Conservation (phyloP, 805 yeast genomes). For the Tetrapisispora iriomotensis region DNA sequence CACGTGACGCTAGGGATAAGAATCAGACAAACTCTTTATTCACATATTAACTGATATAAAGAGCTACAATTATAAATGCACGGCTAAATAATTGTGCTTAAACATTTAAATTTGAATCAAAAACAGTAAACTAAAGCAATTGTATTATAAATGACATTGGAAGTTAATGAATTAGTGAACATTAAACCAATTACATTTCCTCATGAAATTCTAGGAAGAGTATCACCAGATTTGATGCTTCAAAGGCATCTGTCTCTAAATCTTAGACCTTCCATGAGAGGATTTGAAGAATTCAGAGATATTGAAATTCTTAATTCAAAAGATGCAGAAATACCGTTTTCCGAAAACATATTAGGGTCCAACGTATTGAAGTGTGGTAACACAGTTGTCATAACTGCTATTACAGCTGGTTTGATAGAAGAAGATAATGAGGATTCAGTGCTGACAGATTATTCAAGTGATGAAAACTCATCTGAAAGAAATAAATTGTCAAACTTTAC, state of each 20-base stretch:
- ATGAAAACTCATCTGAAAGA: too few relatives aligned
- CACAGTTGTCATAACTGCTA: constrained; percentile 63
- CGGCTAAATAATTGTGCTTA: background rate
- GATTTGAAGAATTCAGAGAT: constrained; percentile 61
- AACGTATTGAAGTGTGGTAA: constrained; percentile 59
- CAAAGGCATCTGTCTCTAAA: constrained; percentile 70
- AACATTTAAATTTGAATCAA: background rate
- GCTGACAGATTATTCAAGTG: constrained; percentile 26
- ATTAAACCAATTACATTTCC: constrained; percentile 52
- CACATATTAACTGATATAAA: background rate
- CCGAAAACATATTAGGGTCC: constrained; percentile 45
- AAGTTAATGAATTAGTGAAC: constrained; percentile 12
- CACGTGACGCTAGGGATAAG: too few relatives aligned
- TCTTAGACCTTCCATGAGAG: constrained; percentile 64
- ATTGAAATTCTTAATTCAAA: constrained; percentile 31
- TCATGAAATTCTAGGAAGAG: constrained; percentile 71
- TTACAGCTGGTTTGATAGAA: constrained; percentile 59
- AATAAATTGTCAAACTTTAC: constrained; percentile 36
- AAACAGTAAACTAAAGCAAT: background rate
- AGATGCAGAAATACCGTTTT: background rate
- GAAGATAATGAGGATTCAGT: constrained; percentile 37
- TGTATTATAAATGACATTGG: background rate
- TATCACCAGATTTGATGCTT: constrained; percentile 77
- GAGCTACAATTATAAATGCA: background rate
- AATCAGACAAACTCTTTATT: too few relatives aligned